Evolutionary conservation across 441 rosid genomes (phyloP).

Genomic region (Croton setiger): DNA sequence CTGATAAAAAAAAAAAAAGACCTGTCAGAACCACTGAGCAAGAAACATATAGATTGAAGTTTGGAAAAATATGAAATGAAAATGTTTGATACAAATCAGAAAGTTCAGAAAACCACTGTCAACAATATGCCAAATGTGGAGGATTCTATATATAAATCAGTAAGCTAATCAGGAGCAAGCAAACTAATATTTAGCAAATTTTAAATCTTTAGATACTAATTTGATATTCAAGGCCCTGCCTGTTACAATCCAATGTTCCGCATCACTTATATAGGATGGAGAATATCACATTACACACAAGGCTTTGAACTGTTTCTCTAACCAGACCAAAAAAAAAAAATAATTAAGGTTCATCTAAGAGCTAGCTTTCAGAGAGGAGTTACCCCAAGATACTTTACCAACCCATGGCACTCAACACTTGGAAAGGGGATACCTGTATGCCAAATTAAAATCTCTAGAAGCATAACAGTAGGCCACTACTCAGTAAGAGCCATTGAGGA

Average conservation of each 20-base stretch:
- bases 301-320: no score
- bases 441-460: not conserved
- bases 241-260: not conserved
- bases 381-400: not conserved
- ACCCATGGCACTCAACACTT: not conserved
- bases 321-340: no score
- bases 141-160: not conserved
- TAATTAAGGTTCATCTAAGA: no score
- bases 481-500: not conserved
- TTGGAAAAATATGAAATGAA: not conserved
- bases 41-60: not conserved
- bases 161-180: not conserved
- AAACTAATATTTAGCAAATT: not conserved
- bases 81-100: not conserved
- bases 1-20: slow-evolving; percentile 37
- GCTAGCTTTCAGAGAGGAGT: not conserved
- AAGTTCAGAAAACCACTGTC: not conserved
- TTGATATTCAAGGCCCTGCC: not conserved
- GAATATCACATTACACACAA: not conserved
- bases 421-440: not conserved
- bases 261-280: not conserved
- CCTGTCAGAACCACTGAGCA: slow-evolving; percentile 4
- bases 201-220: not conserved
- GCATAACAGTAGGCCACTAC: not conserved
- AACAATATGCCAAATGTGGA: not conserved